Evolutionary conservation across 805 yeast genomes (phyloP), one percentile per base, ranked within the genome.

Genomic region (Sugiyamaella valdiviana): DNA sequence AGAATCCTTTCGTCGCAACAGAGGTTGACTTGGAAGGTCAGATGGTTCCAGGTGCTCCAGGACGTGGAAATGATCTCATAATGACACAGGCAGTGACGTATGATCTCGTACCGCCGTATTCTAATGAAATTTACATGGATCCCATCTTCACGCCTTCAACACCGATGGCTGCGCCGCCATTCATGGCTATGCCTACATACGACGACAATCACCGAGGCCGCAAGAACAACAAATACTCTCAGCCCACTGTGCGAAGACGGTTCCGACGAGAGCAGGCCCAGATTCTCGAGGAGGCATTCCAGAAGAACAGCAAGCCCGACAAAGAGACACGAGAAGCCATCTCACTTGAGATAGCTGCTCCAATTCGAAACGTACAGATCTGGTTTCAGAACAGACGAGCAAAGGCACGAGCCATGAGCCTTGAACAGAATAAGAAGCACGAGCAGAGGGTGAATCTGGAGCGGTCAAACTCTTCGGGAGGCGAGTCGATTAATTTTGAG

Each of bases 311-410:
- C 35, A 87, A 85, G 55, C 96, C 96, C 1, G 75, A 77, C 41
- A 79, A 86, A 1, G 81, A 81, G 35, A 76, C 77, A 42, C 70
- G 96, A 36, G 85, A 83, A 62, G 77, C 74, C 17, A 77, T 89
- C 29, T 78, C 93, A 42, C 77, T 73, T 2, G 74, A 75, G 51
- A 85, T 95, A 1, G 83, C 82, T 2, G 79, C 90, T 80, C 79
- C 87, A 23, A 91, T 83, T 58, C 77, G 91, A 56, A 88, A 89
- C 14, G 95, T 90, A 4, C 74, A 96, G 48, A 88, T 90, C 45
- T 90, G 97, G 97, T 90, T 90, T 63, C 96, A 90, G 64, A 90
- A 90, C 62, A 72, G 95, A 53, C 70, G 97, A 53, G 68, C 68
- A 15, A 64, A 64, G 51, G 63, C 62, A 6, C 45, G 55, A 58